Conservation (phyloP, 1,284 basidiomycete species). For the Phellopilus nigrolimitatus region DNA sequence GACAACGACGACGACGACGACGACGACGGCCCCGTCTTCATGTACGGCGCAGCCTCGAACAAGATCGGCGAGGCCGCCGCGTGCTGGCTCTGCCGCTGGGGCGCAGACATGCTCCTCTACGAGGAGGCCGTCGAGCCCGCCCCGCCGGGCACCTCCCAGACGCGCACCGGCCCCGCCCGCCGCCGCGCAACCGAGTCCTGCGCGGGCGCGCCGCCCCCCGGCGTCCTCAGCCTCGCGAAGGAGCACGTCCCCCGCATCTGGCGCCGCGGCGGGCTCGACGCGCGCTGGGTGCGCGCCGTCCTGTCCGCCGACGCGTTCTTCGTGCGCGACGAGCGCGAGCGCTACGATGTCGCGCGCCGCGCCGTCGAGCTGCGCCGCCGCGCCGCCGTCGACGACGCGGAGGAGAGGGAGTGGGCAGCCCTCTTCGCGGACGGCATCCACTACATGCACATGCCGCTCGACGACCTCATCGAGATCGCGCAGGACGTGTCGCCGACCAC, state of each 20-base stretch:
- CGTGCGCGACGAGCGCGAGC: conserved; percentile 70
- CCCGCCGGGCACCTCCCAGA: neutral
- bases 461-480: conserved; percentile 72
- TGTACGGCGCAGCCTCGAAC: conserved; percentile 80
- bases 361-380: conserved; percentile 71
- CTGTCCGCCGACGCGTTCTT: conserved; percentile 81
- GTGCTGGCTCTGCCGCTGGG: conserved; percentile 89
- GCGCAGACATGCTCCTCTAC: conserved; percentile 65
- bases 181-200: conserved; percentile 17
- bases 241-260: conserved; percentile 50
- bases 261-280: conserved; percentile 58
- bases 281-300: conserved; percentile 71
- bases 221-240: neutral
- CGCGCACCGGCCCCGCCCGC: conserved; percentile 21
- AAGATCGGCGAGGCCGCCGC: conserved; percentile 88
- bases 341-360: conserved; percentile 74
- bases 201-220: conserved; percentile 20
- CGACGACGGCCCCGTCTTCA: conserved; percentile 37
- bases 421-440: conserved; percentile 82
- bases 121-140: conserved; percentile 45
- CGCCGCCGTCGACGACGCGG: conserved; percentile 40
- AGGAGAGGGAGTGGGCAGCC: conserved; percentile 62
- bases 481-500: conserved; percentile 70
- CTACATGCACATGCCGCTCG: conserved; percentile 86
- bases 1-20: conserved; percentile 14